phyloP scores from a whole-genome alignment of 331 rosid genomes.

The Dryas integrifolia region DNA sequence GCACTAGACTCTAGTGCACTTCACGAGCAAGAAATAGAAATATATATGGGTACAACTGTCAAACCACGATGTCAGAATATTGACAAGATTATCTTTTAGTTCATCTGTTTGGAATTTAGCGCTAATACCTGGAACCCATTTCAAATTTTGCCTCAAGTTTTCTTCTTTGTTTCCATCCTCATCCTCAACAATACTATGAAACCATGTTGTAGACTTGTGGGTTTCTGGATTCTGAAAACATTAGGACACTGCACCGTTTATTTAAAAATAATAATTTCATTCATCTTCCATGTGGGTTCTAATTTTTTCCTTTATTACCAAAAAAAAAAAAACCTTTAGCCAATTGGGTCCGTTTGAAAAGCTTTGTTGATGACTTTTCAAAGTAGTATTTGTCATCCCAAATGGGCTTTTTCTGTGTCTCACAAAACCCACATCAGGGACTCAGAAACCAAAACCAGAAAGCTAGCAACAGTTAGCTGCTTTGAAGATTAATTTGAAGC shows the following conservation, averaged over 20 bases:
- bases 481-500: too few species aligned
- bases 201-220: too few species aligned
- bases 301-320: too few species aligned
- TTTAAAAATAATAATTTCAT: not conserved
- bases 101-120: slow-evolving; percentile 4
- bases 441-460: too few species aligned
- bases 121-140: not conserved
- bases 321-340: not conserved
- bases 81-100: not conserved
- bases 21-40: not conserved
- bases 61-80: not conserved
- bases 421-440: too few species aligned
- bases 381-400: too few species aligned
- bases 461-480: too few species aligned
- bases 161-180: not conserved
- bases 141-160: not conserved
- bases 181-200: not conserved
- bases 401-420: too few species aligned
- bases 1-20: not conserved
- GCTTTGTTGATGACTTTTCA: too few species aligned
- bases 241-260: too few species aligned
- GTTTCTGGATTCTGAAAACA: too few species aligned
- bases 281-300: not conserved
- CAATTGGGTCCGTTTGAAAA: not conserved
- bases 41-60: slow-evolving; percentile 2